Evolutionary conservation across 2,329 filamentous ascomycete genomes (phyloP).

Genomic region (Pseudocercospora fijiensis): DNA sequence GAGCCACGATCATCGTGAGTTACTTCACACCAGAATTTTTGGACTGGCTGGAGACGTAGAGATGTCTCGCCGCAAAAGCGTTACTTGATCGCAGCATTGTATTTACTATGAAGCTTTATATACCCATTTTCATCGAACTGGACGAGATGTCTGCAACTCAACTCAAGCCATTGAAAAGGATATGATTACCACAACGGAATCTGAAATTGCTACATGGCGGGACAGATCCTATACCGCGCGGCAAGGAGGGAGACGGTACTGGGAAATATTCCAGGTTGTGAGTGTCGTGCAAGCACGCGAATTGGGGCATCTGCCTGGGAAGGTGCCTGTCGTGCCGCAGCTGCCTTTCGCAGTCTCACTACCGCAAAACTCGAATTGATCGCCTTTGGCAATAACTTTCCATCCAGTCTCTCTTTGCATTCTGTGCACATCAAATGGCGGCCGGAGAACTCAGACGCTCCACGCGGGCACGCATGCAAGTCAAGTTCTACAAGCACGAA

Average conservation of each 20-base stretch:
- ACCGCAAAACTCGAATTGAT: too few species aligned
- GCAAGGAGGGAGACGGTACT: too few species aligned
- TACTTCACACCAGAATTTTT: slow-evolving; percentile 86
- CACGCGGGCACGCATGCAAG: slow-evolving; percentile 22
- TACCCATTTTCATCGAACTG: not conserved
- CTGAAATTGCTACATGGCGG: too few species aligned
- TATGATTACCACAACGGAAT: too few species aligned
- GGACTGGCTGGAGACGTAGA: slow-evolving; percentile 56
- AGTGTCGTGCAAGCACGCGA: too few species aligned
- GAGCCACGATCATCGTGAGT: slow-evolving; percentile 87
- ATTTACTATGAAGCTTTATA: not conserved
- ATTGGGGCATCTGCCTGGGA: too few species aligned
- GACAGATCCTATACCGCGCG: too few species aligned
- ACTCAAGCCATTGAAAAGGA: not conserved
- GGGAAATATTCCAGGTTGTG: too few species aligned
- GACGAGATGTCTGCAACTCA: not conserved
- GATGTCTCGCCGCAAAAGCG: not conserved
- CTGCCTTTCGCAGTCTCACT: too few species aligned
- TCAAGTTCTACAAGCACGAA: slow-evolving; percentile 25
- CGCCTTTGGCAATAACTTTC: too few species aligned
- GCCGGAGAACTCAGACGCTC: slow-evolving; percentile 23
- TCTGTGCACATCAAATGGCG: too few species aligned
- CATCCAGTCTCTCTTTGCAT: not conserved
- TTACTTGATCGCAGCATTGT: not conserved
- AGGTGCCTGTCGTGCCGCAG: too few species aligned